phyloP scores from a whole-genome alignment of 108 stramenopile species.

The Bacterosira constricta region DNA sequence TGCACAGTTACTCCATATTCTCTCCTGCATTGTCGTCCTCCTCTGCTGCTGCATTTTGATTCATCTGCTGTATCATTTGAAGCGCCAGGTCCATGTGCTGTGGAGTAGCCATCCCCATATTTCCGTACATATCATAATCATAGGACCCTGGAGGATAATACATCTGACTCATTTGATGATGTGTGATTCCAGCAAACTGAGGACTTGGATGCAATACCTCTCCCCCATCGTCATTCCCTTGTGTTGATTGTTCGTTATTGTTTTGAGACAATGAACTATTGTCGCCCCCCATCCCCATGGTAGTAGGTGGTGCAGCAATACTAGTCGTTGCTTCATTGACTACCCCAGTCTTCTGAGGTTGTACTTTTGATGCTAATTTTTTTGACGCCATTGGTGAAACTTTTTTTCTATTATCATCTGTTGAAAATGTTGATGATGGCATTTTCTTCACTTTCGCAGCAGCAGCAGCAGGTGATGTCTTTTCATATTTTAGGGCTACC shows the following conservation, averaged over 20 bases:
- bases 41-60: too few relatives aligned
- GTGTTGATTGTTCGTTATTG: background rate
- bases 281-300: background rate
- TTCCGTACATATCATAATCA: background rate
- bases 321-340: background rate
- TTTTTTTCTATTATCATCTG: background rate
- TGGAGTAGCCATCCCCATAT: slow-evolving; percentile 7
- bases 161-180: background rate
- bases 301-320: background rate
- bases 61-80: slow-evolving; percentile 3
- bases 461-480: background rate
- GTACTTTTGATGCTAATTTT: background rate
- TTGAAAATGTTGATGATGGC: background rate
- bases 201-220: background rate
- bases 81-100: slow-evolving; percentile 8
- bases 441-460: background rate
- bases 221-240: background rate
- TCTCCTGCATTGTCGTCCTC: too few relatives aligned
- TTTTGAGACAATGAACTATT: background rate
- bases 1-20: too few relatives aligned
- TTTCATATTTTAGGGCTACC: background rate
- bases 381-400: background rate
- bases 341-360: background rate
- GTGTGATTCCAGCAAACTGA: background rate
- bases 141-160: background rate